These are phyloP conservation scores for Candida loeiensis DNA, from an alignment of 805 yeast species.

Conservation along the genomic window DNA sequence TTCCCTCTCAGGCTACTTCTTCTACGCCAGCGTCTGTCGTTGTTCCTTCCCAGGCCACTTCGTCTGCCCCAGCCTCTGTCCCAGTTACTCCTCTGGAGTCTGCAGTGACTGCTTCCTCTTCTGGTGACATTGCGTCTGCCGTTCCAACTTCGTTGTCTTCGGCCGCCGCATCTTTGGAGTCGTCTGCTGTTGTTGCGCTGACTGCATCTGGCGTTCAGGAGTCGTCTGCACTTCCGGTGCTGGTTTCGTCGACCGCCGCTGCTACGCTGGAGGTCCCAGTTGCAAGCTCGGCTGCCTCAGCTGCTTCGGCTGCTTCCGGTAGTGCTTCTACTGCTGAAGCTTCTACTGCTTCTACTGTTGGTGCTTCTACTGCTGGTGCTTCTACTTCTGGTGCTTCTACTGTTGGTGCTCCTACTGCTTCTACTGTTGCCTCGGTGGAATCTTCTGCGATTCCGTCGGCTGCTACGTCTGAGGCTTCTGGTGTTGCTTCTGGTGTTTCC, in stretches of 20 bases:
- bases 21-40: neutral
- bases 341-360: neutral
- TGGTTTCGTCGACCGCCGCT: neutral
- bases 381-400: too few relatives aligned
- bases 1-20: conserved; percentile 1
- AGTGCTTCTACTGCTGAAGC: neutral
- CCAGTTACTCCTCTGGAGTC: neutral
- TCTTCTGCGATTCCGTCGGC: conserved; percentile 4
- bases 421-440: conserved; percentile 6
- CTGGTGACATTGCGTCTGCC: too few relatives aligned
- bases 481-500: too few relatives aligned
- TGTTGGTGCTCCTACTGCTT: too few relatives aligned
- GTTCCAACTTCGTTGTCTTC: neutral
- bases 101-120: neutral
- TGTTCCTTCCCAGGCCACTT: neutral
- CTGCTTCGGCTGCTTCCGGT: conserved; percentile 1
- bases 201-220: too few relatives aligned
- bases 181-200: conserved; percentile 1
- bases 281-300: neutral
- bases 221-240: neutral
- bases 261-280: neutral
- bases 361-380: too few relatives aligned
- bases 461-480: conserved; percentile 4
- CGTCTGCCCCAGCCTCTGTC: conserved; percentile 1
- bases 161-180: neutral